Base-by-base conservation (phyloP, 495 filamentous ascomycete genomes). In the Chaetomium tenue region DNA sequence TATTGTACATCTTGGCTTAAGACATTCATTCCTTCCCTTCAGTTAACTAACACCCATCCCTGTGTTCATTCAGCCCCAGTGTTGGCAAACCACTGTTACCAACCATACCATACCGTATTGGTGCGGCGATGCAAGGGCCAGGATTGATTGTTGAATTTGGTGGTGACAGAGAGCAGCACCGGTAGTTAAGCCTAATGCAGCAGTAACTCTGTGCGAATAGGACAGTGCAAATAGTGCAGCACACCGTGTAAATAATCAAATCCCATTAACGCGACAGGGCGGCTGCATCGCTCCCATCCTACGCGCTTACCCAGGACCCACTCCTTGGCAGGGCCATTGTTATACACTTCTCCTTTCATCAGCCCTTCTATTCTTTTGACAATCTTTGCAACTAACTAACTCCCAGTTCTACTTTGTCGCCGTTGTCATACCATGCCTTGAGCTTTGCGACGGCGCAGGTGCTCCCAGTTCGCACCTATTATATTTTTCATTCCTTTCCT, bases 401-500 rank as follows among this genome's bases (percentile, higher is more conserved):
- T 46, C 15, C 39, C 28, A 33, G 13, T 53, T 50, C 46, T 33
- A 20, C 44, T 42, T 26, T 26, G 4, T 48, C 47, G 55, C 63
- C 63, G 63, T 59, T 48, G 46, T 39, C 54, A 16, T 44, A 64
- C 7, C 20, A 64, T 64, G 63, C 51, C 63, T 48, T 60, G 63
- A 64, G 16, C 13, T 23, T 20, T 37, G 46, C 55, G 63, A 13
- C 56, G 56, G 63, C 47, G 23, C n/a, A 13, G 46, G 33, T 9
- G 20, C 13, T 37, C 37, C 20, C 22, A 15, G 15, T 52, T 33
- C 18, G 33, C 23, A 13, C 16, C 33, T 22, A 47, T 59, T 13
- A 33, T 46, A 13, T 26, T n/a, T 46, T 47, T 23, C 47, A 22
- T 44, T 59, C 55, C 46, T 39, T 64, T 26, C 30, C 8, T 59